Conservation (phyloP, 179 eudicot genomes). For the Nepenthes alata region DNA sequence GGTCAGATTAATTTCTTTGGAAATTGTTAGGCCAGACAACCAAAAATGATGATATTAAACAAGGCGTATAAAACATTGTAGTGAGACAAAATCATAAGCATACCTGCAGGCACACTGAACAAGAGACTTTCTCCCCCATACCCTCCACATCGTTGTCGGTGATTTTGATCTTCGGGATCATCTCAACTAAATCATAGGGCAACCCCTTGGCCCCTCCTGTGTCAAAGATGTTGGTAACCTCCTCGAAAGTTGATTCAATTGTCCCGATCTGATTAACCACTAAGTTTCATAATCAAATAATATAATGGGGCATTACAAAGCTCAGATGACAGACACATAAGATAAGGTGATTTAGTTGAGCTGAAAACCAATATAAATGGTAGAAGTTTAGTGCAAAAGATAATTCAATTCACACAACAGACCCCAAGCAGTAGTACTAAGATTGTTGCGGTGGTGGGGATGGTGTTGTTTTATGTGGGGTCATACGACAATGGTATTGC, state of each 20-base stretch:
- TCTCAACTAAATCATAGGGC: slow-evolving; percentile 69
- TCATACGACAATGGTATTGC: too few relatives aligned
- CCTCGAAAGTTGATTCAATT: slow-evolving; percentile 69
- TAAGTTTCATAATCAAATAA: neutral
- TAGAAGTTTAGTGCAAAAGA: too few relatives aligned
- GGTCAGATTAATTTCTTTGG: neutral
- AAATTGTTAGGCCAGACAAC: neutral
- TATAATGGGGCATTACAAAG: neutral
- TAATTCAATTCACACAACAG: too few relatives aligned
- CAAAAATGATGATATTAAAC: too few relatives aligned
- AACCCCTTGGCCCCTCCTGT: slow-evolving; percentile 73
- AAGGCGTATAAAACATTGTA: neutral
- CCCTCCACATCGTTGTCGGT: slow-evolving; percentile 46
- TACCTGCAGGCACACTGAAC: slow-evolving; percentile 98
- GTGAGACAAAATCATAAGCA: neutral
- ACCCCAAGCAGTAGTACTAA: too few relatives aligned
- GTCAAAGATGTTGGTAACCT: slow-evolving; percentile 67
- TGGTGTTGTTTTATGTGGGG: too few relatives aligned
- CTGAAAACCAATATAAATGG: neutral
- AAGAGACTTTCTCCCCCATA: slow-evolving; percentile 76
- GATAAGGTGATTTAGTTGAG: too few relatives aligned
- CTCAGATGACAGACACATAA: too few relatives aligned
- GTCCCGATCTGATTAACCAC: slow-evolving; percentile 68
- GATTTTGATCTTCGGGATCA: slow-evolving; percentile 75
- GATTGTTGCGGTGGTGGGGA: too few relatives aligned